Evolutionary conservation across 1,284 basidiomycete species (phyloP), one percentile per base, ranked within the genome.

Genomic region (Pyrrhoderma lamaoense): DNA sequence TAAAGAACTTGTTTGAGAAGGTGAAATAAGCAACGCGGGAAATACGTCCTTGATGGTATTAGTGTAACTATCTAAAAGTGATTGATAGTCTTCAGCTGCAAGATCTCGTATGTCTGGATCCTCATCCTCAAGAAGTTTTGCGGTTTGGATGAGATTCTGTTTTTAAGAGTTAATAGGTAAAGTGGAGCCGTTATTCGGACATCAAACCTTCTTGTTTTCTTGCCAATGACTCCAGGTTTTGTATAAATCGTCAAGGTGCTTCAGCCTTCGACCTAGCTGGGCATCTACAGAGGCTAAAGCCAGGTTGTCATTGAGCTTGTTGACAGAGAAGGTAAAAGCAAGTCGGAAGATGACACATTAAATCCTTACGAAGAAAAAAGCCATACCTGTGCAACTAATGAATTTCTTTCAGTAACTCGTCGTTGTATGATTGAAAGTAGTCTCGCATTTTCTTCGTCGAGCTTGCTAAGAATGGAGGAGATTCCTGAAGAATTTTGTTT

Each of bases 61-160:
- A 13, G 73, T 65, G 16, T 92, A 72, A 18, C 69, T 66, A 3
- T 67, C 61, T 1, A 74, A 65, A 21, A 92, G 75, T 0, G 67
- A 58, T 1, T 67, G 65, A 49, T 83, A 73, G 62, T 97, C 94
- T 45, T 86, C 80, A 3, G 67, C 60, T 0, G 93, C 93, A 53
- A 98, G 74, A 11, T 79, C 69, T 2, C 85, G 80, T 72, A 97
- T 82, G 13, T 77, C 72, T 1, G 79, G 74, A 61, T 97, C 93
- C 0, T 84, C 71, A 61, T 93, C 89, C n/a, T 73, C 64, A 1
- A 93, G 74, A 1, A 91, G 75, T 0, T 73, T 63, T 3, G 71
- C 61, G 0, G 83, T 81, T 56, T 88, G 86, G 57, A 77, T 63
- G 13, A 89, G 67, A 44, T 80, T 74, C 86, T 90, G 74, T 68